These are phyloP conservation scores for Sphaerosporella brunnea DNA, from an alignment of 495 filamentous ascomycete genomes.

Conservation along the genomic window DNA sequence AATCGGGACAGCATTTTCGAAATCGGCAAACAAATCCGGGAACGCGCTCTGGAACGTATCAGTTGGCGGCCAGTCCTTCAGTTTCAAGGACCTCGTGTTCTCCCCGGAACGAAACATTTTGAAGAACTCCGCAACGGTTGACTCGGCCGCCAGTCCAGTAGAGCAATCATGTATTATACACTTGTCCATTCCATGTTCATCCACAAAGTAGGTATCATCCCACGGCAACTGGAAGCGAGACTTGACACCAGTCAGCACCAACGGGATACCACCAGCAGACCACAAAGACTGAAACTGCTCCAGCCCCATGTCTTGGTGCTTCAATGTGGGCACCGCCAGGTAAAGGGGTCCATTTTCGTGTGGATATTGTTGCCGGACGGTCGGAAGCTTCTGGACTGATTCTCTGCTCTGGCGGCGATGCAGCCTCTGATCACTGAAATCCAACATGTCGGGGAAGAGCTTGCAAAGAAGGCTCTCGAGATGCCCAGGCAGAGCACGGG, in stretches of 20 bases:
- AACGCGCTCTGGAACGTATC: constrained; percentile 21
- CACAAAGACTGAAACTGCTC: constrained; percentile 16
- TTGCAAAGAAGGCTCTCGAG: too few relatives aligned
- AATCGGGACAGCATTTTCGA: constrained; percentile 24
- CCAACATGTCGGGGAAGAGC: too few relatives aligned
- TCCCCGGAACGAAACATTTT: background rate
- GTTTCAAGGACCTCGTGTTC: background rate
- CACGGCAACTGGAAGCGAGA: constrained; percentile 23
- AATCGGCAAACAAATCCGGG: constrained; percentile 23
- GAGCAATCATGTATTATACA: constrained; percentile 22
- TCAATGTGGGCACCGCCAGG: constrained; percentile 17
- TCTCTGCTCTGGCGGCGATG: too few relatives aligned
- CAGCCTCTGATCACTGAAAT: too few relatives aligned
- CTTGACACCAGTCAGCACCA: constrained; percentile 19
- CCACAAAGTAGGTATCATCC: constrained; percentile 22
- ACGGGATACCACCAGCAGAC: constrained; percentile 17
- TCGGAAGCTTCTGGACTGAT: too few relatives aligned
- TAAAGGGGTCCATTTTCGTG: too few relatives aligned
- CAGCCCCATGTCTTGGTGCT: constrained; percentile 6
- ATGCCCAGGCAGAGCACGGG: constrained; percentile 17
- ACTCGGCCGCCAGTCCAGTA: constrained; percentile 1
- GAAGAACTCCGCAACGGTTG: constrained; percentile 22
- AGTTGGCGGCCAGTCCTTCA: constrained; percentile 26
- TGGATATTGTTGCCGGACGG: too few relatives aligned
- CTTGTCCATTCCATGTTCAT: constrained; percentile 11